Evolutionary conservation across 768 basidiomycete genomes (phyloP).

Genomic region (Exidia glandulosa): DNA sequence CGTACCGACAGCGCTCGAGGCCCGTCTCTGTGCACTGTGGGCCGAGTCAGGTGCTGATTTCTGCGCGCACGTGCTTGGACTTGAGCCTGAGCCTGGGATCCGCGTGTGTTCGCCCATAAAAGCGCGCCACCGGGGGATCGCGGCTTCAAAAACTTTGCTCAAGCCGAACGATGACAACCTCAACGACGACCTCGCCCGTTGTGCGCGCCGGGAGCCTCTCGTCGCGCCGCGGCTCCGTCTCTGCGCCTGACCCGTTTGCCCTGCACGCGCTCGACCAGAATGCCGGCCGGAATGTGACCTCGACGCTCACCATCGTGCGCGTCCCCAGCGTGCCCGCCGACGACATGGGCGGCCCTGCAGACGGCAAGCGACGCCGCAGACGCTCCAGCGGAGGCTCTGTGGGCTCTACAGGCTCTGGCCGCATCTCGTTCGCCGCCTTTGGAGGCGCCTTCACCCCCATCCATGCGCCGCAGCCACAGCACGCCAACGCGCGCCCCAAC

Average conservation of each 20-base stretch:
- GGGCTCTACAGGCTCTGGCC: conserved; percentile 19
- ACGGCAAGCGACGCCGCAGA: conserved; percentile 1
- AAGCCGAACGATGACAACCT: not conserved
- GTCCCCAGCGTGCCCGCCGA: conserved; percentile 28
- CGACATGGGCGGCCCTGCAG: conserved; percentile 1
- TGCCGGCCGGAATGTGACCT: conserved; percentile 40
- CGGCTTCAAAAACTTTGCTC: not conserved
- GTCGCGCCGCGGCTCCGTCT: conserved; percentile 53
- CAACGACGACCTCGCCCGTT: not conserved
- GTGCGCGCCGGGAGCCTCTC: not conserved
- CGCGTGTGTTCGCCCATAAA: not conserved
- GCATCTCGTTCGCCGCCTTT: not conserved
- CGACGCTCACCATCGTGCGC: conserved; percentile 66
- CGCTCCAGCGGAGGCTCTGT: conserved; percentile 2
- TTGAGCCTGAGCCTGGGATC: no score
- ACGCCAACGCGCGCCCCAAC: conserved; percentile 16
- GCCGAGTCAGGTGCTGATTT: not conserved
- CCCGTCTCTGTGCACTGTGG: not conserved
- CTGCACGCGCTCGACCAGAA: conserved; percentile 42
- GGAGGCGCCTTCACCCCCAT: conserved; percentile 13
- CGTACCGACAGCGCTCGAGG: no score
- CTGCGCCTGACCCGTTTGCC: conserved; percentile 60
- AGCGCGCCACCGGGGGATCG: not conserved
- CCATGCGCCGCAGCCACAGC: conserved; percentile 18
- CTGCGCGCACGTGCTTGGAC: not conserved